These are phyloP conservation scores for Crithidia sp. DNA, from an alignment of 208 protist species.

Conservation along the genomic window DNA sequence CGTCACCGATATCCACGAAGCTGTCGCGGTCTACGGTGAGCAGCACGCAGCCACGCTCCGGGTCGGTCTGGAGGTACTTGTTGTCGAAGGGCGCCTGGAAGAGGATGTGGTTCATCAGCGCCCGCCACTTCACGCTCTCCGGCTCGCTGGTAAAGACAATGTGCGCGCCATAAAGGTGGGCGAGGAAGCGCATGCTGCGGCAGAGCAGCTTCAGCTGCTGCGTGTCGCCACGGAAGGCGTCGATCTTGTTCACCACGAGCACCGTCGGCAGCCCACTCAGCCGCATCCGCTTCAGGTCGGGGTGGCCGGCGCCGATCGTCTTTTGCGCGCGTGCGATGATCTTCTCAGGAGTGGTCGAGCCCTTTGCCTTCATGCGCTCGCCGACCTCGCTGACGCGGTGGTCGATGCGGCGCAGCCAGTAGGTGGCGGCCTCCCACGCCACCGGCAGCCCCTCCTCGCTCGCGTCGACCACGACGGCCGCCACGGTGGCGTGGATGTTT, in stretches of 20 bases:
- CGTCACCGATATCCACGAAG: conserved; percentile 85
- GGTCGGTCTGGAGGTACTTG: conserved; percentile 75
- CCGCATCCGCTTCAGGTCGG: conserved; percentile 75
- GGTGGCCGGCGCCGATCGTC: conserved; percentile 70
- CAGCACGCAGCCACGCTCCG: conserved; percentile 64
- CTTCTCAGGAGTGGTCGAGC: conserved; percentile 81
- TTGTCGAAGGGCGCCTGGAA: conserved; percentile 82
- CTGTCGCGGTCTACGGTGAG: conserved; percentile 79
- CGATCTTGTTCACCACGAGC: conserved; percentile 87
- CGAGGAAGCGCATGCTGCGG: conserved; percentile 77
- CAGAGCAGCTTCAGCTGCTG: conserved; percentile 65
- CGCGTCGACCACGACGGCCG: conserved; percentile 85
- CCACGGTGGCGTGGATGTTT: conserved; percentile 78
- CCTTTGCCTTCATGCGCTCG: conserved; percentile 81
- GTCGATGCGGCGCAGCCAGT: conserved; percentile 81
- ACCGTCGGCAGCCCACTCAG: conserved; percentile 85
- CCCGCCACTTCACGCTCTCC: conserved; percentile 65
- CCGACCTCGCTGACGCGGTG: conserved; percentile 65
- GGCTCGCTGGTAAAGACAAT: conserved; percentile 75
- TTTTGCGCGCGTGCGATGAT: conserved; percentile 65
- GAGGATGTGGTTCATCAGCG: conserved; percentile 73
- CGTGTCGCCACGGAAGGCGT: conserved; percentile 69
- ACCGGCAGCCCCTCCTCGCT: conserved; percentile 37
- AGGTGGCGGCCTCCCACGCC: conserved; percentile 78
- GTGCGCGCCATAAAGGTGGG: conserved; percentile 82